Conservation (phyloP, 192 early-diverging fungal species). For the Tieghemiomyces parasiticus region DNA sequence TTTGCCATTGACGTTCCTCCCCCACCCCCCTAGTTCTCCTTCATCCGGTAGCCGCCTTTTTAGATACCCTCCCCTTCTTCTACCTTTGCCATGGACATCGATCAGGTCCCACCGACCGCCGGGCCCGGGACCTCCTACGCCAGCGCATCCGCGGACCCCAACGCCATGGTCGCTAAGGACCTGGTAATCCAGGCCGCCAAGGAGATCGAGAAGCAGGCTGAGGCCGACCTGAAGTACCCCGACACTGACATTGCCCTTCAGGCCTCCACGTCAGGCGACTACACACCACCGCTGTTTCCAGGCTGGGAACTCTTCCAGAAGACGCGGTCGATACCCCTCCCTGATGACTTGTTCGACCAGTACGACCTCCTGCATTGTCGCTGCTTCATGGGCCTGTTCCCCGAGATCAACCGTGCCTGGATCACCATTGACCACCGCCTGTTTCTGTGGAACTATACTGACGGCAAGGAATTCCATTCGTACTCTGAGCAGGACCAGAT, state of each 20-base stretch:
- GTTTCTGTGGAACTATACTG: constrained; percentile 85
- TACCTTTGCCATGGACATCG: too few species aligned
- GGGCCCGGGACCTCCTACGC: too few species aligned
- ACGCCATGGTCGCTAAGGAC: too few species aligned
- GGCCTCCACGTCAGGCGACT: constrained; percentile 37
- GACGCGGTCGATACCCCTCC: constrained; percentile 49
- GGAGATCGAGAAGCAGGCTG: constrained; percentile 23
- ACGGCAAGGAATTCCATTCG: constrained; percentile 49
- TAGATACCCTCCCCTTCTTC: too few species aligned
- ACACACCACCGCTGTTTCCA: constrained; percentile 24
- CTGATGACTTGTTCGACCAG: constrained; percentile 55
- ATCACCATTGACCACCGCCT: constrained; percentile 79
- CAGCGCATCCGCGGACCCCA: too few species aligned
- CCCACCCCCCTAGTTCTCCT: too few species aligned
- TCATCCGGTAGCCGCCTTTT: too few species aligned
- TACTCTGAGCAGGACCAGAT: constrained; percentile 83
- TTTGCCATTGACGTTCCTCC: too few species aligned
- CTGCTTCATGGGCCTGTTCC: constrained; percentile 81
- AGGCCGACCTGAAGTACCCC: constrained; percentile 25
- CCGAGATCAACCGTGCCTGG: constrained; percentile 83
- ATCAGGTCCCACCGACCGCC: too few species aligned
- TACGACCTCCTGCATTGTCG: constrained; percentile 40
- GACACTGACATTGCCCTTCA: constrained; percentile 19
- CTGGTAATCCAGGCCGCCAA: too few species aligned
- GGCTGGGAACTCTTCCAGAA: constrained; percentile 38